These are phyloP conservation scores for Cardiospermum halicacabum DNA, from an alignment of 345 rosid species.

Conservation along the genomic window DNA sequence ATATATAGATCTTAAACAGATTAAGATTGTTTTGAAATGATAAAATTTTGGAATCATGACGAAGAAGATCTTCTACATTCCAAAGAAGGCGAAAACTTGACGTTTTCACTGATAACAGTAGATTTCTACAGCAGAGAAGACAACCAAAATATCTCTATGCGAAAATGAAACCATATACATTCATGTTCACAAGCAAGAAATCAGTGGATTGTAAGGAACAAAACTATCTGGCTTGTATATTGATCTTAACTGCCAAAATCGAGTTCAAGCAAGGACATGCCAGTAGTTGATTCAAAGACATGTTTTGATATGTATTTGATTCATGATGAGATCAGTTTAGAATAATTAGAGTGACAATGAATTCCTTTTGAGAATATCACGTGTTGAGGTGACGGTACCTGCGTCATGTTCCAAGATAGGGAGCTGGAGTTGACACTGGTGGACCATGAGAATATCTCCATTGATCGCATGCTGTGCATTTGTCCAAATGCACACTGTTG, in stretches of 20 bases:
- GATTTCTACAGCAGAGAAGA: neutral
- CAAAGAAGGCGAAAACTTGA: neutral
- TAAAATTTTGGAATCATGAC: neutral
- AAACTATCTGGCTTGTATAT: neutral
- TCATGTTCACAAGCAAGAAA: neutral
- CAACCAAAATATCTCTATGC: neutral
- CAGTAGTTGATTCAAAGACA: neutral
- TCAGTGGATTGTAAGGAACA: neutral
- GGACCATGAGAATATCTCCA: conserved; percentile 84
- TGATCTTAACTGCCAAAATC: neutral
- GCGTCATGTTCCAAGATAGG: conserved; percentile 53
- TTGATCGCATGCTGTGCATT: conserved; percentile 73
- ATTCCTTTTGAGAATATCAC: neutral
- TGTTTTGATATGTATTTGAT: neutral
- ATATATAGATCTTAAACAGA: neutral
- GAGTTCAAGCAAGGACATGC: neutral
- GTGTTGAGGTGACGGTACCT: neutral
- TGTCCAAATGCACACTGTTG: conserved; percentile 50
- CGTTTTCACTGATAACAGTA: neutral
- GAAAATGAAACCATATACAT: neutral
- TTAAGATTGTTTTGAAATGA: neutral
- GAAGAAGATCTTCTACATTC: neutral
- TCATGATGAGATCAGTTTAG: neutral
- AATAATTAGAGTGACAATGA: neutral
- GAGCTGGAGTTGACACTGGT: conserved; percentile 54